These are phyloP conservation scores for Solanum arcanum DNA, from an alignment of 257 asterid species.

Conservation along the genomic window DNA sequence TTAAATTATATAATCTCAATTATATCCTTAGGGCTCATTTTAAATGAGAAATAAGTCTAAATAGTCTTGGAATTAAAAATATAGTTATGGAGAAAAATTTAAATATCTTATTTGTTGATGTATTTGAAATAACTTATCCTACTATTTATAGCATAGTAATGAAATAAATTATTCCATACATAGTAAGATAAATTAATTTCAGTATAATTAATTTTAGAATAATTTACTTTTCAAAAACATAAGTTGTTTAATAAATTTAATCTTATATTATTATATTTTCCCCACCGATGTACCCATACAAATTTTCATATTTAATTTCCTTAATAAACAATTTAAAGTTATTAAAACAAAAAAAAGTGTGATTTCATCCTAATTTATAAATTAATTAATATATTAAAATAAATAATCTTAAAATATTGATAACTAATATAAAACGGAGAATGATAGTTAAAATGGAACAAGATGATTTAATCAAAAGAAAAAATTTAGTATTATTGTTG, in stretches of 20 bases:
- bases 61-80: no score
- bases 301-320: no score
- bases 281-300: background rate
- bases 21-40: no score
- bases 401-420: no score
- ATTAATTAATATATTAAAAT: no score
- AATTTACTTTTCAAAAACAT: no score
- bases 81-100: no score
- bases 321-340: background rate
- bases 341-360: no score
- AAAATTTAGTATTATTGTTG: background rate
- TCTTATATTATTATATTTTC: background rate
- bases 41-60: rapidly evolving
- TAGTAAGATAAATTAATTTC: rapidly evolving
- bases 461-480: background rate
- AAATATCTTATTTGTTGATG: rapidly evolving
- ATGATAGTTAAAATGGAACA: background rate
- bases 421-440: background rate
- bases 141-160: no score
- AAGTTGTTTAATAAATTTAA: background rate
- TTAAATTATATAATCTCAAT: background rate
- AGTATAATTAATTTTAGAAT: rapidly evolving
- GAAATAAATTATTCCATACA: rapidly evolving
- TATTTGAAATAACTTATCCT: rapidly evolving
- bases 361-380: no score